These are phyloP conservation scores for Colletotrichum karsti DNA, from an alignment of 2,329 filamentous ascomycete species.

Conservation along the genomic window DNA sequence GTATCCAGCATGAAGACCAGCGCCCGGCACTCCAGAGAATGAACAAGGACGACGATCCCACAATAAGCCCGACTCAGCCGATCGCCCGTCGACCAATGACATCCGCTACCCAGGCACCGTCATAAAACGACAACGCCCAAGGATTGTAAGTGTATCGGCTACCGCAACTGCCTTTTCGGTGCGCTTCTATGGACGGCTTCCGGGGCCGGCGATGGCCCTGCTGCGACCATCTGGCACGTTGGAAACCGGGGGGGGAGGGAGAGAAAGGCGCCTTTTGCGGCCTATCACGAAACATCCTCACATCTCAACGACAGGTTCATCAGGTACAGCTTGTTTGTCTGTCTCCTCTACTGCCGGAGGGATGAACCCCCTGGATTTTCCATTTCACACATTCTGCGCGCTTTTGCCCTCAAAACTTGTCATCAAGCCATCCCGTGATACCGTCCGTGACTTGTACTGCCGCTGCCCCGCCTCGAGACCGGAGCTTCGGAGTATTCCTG, in stretches of 20 bases:
- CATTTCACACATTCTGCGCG: no score
- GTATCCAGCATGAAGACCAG: conserved; percentile 8
- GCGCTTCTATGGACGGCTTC: conserved; percentile 5
- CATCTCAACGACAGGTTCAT: conserved; percentile 7
- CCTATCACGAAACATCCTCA: neutral
- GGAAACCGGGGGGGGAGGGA: neutral
- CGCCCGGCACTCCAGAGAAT: conserved; percentile 4
- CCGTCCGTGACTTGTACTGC: neutral
- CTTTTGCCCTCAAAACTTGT: no score
- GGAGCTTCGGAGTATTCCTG: neutral
- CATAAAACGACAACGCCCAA: neutral
- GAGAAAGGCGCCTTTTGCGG: neutral
- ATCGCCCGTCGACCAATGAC: conserved; percentile 6
- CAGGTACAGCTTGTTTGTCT: conserved; percentile 8
- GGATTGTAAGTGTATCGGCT: neutral
- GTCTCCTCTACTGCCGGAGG: neutral
- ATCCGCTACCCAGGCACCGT: conserved; percentile 10
- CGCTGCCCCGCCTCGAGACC: no score
- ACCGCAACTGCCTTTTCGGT: neutral
- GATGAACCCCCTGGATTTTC: neutral
- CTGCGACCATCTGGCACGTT: neutral
- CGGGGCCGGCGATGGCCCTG: neutral
- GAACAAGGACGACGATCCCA: conserved; percentile 16
- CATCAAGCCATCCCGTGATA: neutral
- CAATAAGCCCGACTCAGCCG: conserved; percentile 26